Evolutionary conservation across 2,329 filamentous ascomycete species (phyloP).

Genomic region (Aspergillus aculeatus): DNA sequence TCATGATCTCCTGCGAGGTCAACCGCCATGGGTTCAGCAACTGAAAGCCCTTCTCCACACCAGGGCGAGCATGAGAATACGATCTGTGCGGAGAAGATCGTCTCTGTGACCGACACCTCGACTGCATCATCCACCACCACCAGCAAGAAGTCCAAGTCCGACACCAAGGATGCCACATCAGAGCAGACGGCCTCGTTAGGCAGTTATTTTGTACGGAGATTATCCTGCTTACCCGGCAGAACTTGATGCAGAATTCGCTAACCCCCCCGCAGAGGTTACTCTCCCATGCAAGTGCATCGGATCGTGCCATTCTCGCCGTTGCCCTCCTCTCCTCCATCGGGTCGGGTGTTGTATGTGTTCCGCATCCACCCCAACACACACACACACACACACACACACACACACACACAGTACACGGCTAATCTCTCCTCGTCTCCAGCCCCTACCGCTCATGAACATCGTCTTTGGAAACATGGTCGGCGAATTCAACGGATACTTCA

Average conservation of each 20-base stretch:
- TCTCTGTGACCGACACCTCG: background rate
- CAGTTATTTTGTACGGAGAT: constrained; percentile 16
- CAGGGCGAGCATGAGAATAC: background rate
- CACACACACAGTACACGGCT: background rate
- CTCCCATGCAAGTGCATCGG: constrained; percentile 20
- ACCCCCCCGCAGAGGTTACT: constrained; percentile 20
- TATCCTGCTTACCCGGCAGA: background rate
- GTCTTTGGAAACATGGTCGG: constrained; percentile 57
- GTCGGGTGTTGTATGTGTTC: constrained; percentile 27
- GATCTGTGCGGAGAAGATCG: background rate
- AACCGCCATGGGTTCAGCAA: background rate
- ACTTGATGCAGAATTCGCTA: too few species aligned
- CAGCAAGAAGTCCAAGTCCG: background rate
- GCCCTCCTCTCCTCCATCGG: constrained; percentile 23
- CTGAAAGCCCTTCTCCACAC: background rate
- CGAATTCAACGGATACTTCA: constrained; percentile 57
- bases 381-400: background rate
- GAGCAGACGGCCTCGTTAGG: constrained; percentile 12
- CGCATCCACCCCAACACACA: too few species aligned
- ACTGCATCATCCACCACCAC: background rate
- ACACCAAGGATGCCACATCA: background rate
- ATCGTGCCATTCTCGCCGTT: constrained; percentile 20
- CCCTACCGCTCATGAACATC: constrained; percentile 57
- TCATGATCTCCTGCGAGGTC: background rate
- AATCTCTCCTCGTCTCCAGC: constrained; percentile 4